Evolutionary conservation across 1,139 yeast species (phyloP).

Genomic region (Candida tropicalis): DNA sequence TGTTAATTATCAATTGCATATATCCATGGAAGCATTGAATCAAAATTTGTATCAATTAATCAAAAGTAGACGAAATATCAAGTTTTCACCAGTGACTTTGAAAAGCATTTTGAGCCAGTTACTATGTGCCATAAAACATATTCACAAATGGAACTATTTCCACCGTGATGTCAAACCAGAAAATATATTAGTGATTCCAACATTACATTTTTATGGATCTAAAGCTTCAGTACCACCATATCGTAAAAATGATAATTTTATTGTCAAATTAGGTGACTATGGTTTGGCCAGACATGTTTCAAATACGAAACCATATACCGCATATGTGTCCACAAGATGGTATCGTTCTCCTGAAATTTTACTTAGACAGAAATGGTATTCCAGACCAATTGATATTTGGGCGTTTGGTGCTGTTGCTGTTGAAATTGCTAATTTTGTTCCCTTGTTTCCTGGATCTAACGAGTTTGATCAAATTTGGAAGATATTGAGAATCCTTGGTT

Average conservation of each 20-base stretch:
- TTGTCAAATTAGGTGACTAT: constrained; percentile 86
- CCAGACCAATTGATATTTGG: constrained; percentile 88
- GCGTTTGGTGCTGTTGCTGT: constrained; percentile 88
- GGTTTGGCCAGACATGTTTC: constrained; percentile 77
- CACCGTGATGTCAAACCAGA: constrained; percentile 86
- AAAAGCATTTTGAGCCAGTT: constrained; percentile 71
- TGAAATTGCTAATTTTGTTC: constrained; percentile 74
- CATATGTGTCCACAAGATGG: constrained; percentile 95
- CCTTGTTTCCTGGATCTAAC: constrained; percentile 81
- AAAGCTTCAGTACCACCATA: constrained; percentile 41
- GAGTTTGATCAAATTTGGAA: constrained; percentile 78
- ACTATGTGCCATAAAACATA: constrained; percentile 76
- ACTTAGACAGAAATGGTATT: constrained; percentile 64
- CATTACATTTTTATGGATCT: constrained; percentile 54
- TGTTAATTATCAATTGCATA: constrained; percentile 59
- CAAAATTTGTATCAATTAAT: constrained; percentile 77
- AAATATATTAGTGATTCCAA: constrained; percentile 71
- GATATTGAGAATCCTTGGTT: constrained; percentile 69
- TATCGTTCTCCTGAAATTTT: constrained; percentile 93
- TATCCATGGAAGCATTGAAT: constrained; percentile 88
- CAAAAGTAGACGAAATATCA: constrained; percentile 52
- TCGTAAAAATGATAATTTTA: constrained; percentile 49
- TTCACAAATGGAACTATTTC: constrained; percentile 72
- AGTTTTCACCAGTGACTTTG: constrained; percentile 60
- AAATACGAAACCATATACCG: constrained; percentile 61